Conservation (phyloP, 129 eudicot genomes). For the Calendula officinalis region DNA sequence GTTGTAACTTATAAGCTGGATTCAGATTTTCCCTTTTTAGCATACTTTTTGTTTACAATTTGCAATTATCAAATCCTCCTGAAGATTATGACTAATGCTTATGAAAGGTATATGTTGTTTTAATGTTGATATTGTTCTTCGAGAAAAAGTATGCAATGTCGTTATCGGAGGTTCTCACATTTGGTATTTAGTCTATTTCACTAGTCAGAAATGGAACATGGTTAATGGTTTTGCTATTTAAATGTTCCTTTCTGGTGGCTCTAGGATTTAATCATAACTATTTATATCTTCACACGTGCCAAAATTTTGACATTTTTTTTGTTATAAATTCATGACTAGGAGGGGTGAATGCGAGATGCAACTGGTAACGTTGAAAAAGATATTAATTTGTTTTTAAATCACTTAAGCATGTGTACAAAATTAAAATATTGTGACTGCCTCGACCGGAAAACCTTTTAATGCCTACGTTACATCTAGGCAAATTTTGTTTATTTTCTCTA, state of each 20-base stretch:
- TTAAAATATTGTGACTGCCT: not conserved
- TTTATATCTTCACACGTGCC: constrained; percentile 13
- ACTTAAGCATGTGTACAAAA: not conserved
- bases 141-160: constrained; percentile 24
- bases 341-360: constrained; percentile 10
- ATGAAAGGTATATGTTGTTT: constrained; percentile 3
- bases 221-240: constrained; percentile 24
- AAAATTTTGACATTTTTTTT: constrained; percentile 8
- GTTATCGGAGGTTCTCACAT: constrained; percentile 22
- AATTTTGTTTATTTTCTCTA: not conserved
- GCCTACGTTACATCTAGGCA: no score
- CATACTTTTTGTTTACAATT: constrained; percentile 11
- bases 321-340: constrained; percentile 6
- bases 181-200: constrained; percentile 30
- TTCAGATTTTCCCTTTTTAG: constrained; percentile 9
- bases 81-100: constrained; percentile 14
- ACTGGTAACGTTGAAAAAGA: not conserved
- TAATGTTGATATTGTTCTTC: constrained; percentile 18
- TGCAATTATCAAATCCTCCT: constrained; percentile 7
- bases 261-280: constrained; percentile 13
- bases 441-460: no score
- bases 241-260: constrained; percentile 18
- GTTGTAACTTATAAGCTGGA: constrained; percentile 15
- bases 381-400: not conserved
- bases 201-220: constrained; percentile 25